Evolutionary conservation across 805 yeast genomes (phyloP).

Genomic region (Priceomyces medius): DNA sequence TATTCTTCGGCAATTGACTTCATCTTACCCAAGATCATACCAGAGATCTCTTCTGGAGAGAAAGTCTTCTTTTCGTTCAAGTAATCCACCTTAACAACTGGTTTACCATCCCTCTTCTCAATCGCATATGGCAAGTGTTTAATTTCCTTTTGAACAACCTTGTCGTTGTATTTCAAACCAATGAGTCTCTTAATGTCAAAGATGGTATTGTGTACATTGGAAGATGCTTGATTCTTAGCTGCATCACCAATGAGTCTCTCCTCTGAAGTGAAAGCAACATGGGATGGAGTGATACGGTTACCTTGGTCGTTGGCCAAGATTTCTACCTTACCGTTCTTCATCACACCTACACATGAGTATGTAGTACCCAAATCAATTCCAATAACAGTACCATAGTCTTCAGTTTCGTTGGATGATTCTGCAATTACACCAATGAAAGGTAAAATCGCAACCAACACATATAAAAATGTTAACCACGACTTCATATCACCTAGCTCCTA

Average conservation of each 20-base stretch:
- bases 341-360: conserved; percentile 94
- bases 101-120: conserved; percentile 65
- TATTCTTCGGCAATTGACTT: conserved; percentile 65
- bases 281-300: conserved; percentile 93
- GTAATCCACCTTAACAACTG: conserved; percentile 77
- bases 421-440: conserved; percentile 32
- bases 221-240: conserved; percentile 93
- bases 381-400: conserved; percentile 48
- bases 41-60: conserved; percentile 88
- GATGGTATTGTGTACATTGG: conserved; percentile 85
- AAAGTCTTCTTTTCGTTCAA: conserved; percentile 80
- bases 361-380: conserved; percentile 88
- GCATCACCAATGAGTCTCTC: conserved; percentile 92
- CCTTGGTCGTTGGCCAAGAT: conserved; percentile 95
- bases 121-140: conserved; percentile 77
- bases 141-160: conserved; percentile 57
- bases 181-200: conserved; percentile 86
- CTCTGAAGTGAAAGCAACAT: conserved; percentile 85
- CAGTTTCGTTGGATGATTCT: conserved; percentile 23
- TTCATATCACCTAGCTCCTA: conserved; percentile 12
- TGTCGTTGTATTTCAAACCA: conserved; percentile 79
- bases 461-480: conserved; percentile 29
- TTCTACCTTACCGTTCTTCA: conserved; percentile 83
- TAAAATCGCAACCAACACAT: conserved; percentile 35
- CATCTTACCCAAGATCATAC: conserved; percentile 87